Evolutionary conservation across 139 green algal genomes (phyloP), one percentile per base, ranked within the genome.

Genomic region (Zygnema cylindricum): DNA sequence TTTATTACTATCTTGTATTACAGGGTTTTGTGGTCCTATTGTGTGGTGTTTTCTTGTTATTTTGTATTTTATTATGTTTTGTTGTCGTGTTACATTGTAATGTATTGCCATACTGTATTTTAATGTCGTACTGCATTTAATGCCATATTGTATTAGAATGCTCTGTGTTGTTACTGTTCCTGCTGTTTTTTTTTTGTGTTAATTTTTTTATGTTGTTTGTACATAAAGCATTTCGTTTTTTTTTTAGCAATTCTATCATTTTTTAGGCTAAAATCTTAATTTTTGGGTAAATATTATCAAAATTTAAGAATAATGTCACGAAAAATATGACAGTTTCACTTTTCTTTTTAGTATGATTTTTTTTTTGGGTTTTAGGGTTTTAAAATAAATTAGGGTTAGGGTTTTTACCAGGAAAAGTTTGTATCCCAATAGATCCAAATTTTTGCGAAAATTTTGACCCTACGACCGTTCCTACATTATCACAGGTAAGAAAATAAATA

Each of bases 401-500:
- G 22, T 23, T 21, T 73, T 11, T 7, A 7, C 33, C 83, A 88
- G 82, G 97, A 78, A 96, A 96, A 86, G 95, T 99, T 81, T 99
- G 97, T 85, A 95, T 99, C 69, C 97, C 97, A 22, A 96, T 99
- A 25, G 95, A 98, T 90, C 95, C 96, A 0, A 86, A 55, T 0
- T 43, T 39, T 0, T 95, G 93, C 0, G 93, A 94, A 77, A 86
- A 94, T 3, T 99, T 99, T 90, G 93, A 98, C 88, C 97, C 96
- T 1, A 94, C 96, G 1, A 88, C 40, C 0, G 97, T 98, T 55
- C 94, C 94, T 42, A 98, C 95, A 2, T 94, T 98, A 3, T 73
- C 69, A 23, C 84, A 95, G 75, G 89, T 98, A 91, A 96, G 85
- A 40, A 40, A 30, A 36, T 11, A 85, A 84, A 11, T 57, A 81